A percentile compares a stretch with the other conserved stretches of the same genome.
These are phyloP conservation scores for Globisporangium barbulae DNA, from an alignment of 352 stramenopile genomes.

Conservation along the genomic window DNA sequence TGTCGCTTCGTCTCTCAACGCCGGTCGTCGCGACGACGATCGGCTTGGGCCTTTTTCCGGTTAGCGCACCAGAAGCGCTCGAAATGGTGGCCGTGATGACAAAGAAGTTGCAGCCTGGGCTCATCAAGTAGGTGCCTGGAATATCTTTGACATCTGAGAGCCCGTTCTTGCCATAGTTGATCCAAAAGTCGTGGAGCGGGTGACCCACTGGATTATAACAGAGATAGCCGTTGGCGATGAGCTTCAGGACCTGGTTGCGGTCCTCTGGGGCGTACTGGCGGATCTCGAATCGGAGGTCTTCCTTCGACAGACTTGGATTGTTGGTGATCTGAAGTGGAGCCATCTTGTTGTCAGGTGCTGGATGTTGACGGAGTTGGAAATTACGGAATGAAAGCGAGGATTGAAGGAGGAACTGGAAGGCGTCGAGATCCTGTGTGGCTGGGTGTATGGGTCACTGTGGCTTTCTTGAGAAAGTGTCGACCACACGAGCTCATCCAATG, in stretches of 20 bases:
- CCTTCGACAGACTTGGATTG: not conserved
- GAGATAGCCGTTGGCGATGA: slow-evolving; percentile 10
- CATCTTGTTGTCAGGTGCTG: not conserved
- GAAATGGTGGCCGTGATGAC: not conserved
- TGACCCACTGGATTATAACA: not conserved
- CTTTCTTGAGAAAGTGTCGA: no score
- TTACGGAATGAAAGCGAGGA: not conserved
- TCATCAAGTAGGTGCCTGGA: slow-evolving; percentile 3
- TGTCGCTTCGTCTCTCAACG: not conserved
- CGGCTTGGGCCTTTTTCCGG: not conserved
- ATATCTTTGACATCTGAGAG: slow-evolving; percentile 15
- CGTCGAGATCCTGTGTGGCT: no score
- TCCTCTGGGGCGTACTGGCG: slow-evolving; percentile 13
- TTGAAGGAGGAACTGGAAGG: not conserved
- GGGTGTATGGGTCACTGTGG: no score
- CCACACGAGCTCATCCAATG: no score
- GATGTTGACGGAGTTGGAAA: not conserved
- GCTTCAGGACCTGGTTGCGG: not conserved
- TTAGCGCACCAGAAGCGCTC: no score
- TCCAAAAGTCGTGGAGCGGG: slow-evolving; percentile 1
- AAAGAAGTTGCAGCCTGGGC: not conserved
- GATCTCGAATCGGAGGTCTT: slow-evolving; percentile 11
- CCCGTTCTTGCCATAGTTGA: slow-evolving; percentile 1
- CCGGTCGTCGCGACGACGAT: not conserved
- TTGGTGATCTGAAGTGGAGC: not conserved